Base-by-base conservation (phyloP, 2,329 filamentous ascomycete species). In the Cryphonectria japonica region DNA sequence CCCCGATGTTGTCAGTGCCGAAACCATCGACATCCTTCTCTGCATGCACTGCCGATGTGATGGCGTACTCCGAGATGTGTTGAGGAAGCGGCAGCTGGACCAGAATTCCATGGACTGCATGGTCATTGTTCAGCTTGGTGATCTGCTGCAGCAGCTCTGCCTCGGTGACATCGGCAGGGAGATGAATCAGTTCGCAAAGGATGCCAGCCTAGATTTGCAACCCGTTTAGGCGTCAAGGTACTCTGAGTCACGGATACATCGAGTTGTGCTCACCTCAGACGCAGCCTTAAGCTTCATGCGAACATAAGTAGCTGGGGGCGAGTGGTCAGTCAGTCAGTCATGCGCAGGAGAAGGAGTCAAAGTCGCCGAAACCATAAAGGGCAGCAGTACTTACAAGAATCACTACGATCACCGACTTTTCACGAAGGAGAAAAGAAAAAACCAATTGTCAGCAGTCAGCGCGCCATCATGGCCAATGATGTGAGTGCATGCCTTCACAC, bases 251-350 rank as follows among this genome's bases (percentile, higher is more conserved):
- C 61, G 54, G 22, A 6, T 3, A 19, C 68, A 63, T 65, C 46
- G 16, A 7, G 37, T 16, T 8, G 1, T 39, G 75, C 83, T 76
- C 85, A 94, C 93, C 88, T 98, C 96, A 80, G 93, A 86, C 71
- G 96, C 96, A 75, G 96, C 96, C 88, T 98, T 99, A 79, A 98
- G 85, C 86, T 99, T 99, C 96, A 99, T 99, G 84, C 95, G 95
- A 83, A 99, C 95, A 92, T 99, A 99, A 67, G 95, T 98, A 78
- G 91, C 93, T 95, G 78, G 70, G 74, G 70, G 76, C 80, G 76
- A 81, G 78, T 80, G 78, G 37, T 11, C 34, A 34, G 37, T 11
- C 37, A 9, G 78, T 75, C 22, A 71, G 71, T 57, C 14, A 69
- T 16, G n/a, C 26, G n/a, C 43, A 73, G 66, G 32, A 63, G 72